A percentile compares a stretch with the other conserved stretches of the same genome.
Evolutionary conservation across 495 filamentous ascomycete genomes (phyloP).

Genomic region (Aspergillus egyptiacus): DNA sequence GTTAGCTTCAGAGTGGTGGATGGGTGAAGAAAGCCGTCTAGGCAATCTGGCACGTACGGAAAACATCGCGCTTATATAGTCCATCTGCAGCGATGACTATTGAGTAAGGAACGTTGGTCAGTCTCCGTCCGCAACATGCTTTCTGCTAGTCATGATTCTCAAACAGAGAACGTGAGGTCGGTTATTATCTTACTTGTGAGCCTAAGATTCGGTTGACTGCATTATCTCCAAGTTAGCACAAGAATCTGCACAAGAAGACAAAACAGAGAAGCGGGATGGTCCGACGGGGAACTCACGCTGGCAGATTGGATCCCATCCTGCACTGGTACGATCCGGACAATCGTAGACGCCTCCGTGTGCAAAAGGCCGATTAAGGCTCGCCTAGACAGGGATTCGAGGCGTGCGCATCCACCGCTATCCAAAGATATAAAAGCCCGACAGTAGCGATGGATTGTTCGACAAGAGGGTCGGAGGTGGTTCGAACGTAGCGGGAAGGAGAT

Average conservation of each 20-base stretch:
- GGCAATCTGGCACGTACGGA: constrained; percentile 52
- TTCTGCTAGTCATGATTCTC: not conserved
- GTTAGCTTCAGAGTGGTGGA: constrained; percentile 17
- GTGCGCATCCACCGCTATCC: constrained; percentile 40
- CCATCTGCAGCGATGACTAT: constrained; percentile 97
- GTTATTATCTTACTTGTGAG: constrained; percentile 52
- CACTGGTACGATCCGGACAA: constrained; percentile 23
- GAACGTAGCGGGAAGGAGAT: constrained; percentile 8
- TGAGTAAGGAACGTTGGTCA: constrained; percentile 12
- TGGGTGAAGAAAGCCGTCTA: not conserved
- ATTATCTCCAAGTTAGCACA: constrained; percentile 30
- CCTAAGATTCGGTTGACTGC: constrained; percentile 54
- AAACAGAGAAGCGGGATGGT: constrained; percentile 14
- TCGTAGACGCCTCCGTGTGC: constrained; percentile 28
- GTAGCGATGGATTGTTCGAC: constrained; percentile 8
- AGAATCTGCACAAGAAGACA: not conserved
- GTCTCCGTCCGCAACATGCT: constrained; percentile 4
- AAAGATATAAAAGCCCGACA: constrained; percentile 21
- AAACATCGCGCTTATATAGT: constrained; percentile 97
- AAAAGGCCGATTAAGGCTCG: constrained; percentile 41
- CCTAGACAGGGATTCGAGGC: constrained; percentile 30
- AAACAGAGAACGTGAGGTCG: constrained; percentile 1
- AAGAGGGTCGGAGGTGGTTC: constrained; percentile 12
- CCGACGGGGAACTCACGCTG: constrained; percentile 42
- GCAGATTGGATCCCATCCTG: constrained; percentile 57